Evolutionary conservation across 2,329 filamentous ascomycete species (phyloP), one percentile per base, ranked within the genome.

Genomic region (Sporothrix variecibatus): DNA sequence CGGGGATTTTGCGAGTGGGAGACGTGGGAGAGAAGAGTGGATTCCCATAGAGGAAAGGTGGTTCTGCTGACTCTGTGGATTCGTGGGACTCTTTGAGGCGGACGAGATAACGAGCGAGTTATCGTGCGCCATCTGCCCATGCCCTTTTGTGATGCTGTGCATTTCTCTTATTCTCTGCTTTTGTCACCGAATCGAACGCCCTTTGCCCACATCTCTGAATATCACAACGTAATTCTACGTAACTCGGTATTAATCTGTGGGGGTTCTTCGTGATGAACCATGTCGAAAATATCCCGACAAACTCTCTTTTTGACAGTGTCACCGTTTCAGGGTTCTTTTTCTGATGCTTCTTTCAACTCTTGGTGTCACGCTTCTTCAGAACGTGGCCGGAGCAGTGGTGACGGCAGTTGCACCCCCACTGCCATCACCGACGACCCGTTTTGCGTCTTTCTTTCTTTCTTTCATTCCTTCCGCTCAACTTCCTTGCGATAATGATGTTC

Each of bases 101-200:
- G 40, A 28, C 12, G 51, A 71, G 49, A 71, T 71, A 71, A 56
- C 68, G 49, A 43, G 51, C 69, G 69, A 64, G 56, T 72, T 62
- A 64, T 72, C 70, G 38, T 62, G 38, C 38, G 26, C 15, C 40
- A 60, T 72, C 56, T 49, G 56, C 70, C 49, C 70, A 64, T 64
- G 70, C 58, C 43, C 20, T 64, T 26, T 17, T 3, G n/a, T 26
- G n/a, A 26, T 62, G 23, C 6, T 11, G 28, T 60, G 26, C 20
- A 1, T 38, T 26, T 53, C 53, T 62, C 34, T 43, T 23, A 53
- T 43, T 72, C 38, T 38, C 70, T 51, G n/a, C 12, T 64, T 62
- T 58, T 64, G 70, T 72, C 70, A 72, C 70, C 70, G 70, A 72
- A 49, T 34, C 15, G 20, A 8, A 12, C 12, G 17, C 28, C 26